Evolutionary conservation across 23 red algal species (phyloP), one percentile per base, ranked within the genome.

Genomic region (Pyropia yezoensis): DNA sequence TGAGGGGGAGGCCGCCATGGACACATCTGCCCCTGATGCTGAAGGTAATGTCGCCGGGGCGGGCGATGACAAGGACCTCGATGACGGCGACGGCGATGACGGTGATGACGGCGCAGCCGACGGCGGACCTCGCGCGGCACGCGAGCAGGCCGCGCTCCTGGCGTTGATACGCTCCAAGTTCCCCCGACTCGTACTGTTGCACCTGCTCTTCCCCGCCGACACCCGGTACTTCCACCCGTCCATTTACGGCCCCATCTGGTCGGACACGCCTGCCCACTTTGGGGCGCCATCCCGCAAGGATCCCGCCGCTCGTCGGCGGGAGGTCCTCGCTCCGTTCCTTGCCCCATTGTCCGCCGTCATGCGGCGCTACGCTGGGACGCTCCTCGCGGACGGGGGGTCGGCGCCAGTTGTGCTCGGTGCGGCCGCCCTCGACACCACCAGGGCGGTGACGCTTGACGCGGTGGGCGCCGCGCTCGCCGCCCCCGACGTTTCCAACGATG

Each of bases 221-320:
- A 79, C 72, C 18, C 83, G 83, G 5, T 79, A 88, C 33, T 88
- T 88, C 50, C 76, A 88, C 61, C 83, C 83, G 18, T 65, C 70
- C 25, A 33, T 72, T 56, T 88, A 79, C 20, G 73, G 74, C n/a
- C 33, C 64, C 20, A 47, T 78, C 17, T 88, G 83, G 83, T 66
- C 61, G 22, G 66, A 34, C 20, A 18, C 77, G 61, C 65, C 75
- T 52, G 63, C 25, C 57, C 54, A 76, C 18, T 87, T 87, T 79
- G 83, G 67, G 17, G 0, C 27, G 16, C 63, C 28, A 54, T 88
- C 83, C 16, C 76, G 77, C n/a, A 88, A 88, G 75, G 74, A 88
- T 14, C 25, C 57, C 24, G 59, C 30, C 13, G 52, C 67, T 62
- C 73, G 83, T 23, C 65, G 74, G 3, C 28, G 45, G 33, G 83